Evolutionary conservation across 1,139 yeast genomes (phyloP).

Genomic region (Magnusiomyces ingens): DNA sequence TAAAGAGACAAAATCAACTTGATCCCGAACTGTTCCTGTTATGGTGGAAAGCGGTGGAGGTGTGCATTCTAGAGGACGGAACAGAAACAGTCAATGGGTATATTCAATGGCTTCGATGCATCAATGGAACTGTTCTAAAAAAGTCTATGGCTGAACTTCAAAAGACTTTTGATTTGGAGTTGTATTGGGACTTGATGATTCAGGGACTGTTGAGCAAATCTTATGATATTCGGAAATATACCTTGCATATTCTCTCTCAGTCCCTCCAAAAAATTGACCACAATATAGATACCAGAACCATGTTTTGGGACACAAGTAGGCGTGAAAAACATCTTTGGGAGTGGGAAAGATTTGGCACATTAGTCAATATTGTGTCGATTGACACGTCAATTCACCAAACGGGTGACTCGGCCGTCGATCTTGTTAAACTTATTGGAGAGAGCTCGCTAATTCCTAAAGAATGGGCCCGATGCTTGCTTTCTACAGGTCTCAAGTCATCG

Average conservation of each 20-base stretch:
- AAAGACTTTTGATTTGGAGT: slow-evolving; percentile 31
- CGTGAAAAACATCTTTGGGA: slow-evolving; percentile 36
- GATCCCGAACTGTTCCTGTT: slow-evolving; percentile 10
- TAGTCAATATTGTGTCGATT: slow-evolving; percentile 73
- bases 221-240: slow-evolving; percentile 67
- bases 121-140: slow-evolving; percentile 19
- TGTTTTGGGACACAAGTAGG: slow-evolving; percentile 40
- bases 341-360: slow-evolving; percentile 69
- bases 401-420: slow-evolving; percentile 66
- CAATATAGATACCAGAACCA: slow-evolving; percentile 39
- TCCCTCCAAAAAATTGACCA: slow-evolving; percentile 45
- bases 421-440: slow-evolving; percentile 47
- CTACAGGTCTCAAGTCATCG: slow-evolving; percentile 71
- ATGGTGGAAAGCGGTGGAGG: slow-evolving; percentile 13
- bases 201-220: slow-evolving; percentile 48
- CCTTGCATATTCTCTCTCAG: slow-evolving; percentile 59
- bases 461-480: slow-evolving; percentile 68
- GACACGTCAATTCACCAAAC: slow-evolving; percentile 87
- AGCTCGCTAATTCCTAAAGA: slow-evolving; percentile 50
- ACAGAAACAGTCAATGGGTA: slow-evolving; percentile 19
- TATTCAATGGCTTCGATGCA: slow-evolving; percentile 27
- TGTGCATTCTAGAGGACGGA: slow-evolving; percentile 5
- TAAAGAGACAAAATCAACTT: slow-evolving; percentile 6
- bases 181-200: slow-evolving; percentile 59
- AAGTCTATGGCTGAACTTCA: slow-evolving; percentile 31